Conservation (phyloP, 305 asterid genomes). For the Fraxinus nigra region DNA sequence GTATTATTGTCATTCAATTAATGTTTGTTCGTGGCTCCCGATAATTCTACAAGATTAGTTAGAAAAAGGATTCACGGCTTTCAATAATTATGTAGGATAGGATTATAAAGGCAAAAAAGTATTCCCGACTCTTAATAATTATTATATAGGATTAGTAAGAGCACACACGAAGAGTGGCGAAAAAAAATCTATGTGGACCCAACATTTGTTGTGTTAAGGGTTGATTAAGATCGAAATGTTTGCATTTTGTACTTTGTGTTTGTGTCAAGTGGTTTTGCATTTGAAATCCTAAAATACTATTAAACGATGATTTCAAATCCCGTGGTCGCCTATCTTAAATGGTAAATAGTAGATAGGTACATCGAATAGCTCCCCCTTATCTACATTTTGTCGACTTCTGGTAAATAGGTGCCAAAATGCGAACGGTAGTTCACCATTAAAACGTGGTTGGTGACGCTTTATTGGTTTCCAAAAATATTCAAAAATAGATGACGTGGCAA, state of each 20-base stretch:
- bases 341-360: neutral
- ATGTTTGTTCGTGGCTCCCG: neutral
- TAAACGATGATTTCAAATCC: neutral
- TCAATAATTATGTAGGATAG: neutral
- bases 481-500: neutral
- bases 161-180: neutral
- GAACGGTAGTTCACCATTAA: neutral
- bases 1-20: constrained; percentile 12
- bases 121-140: neutral
- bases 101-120: neutral
- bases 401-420: neutral
- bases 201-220: neutral
- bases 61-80: neutral
- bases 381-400: neutral
- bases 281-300: neutral
- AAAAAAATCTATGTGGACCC: neutral
- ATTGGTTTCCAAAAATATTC: neutral
- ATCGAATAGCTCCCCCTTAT: neutral
- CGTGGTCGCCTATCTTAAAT: neutral
- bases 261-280: neutral
- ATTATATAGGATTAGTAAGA: neutral
- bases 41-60: neutral
- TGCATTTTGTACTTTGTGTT: neutral
- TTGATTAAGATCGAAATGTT: neutral
- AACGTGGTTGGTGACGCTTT: neutral